A percentile compares a stretch with the other conserved stretches of the same genome.
These are phyloP conservation scores for Lonicera japonica DNA, from an alignment of 129 eudicot species.

Conservation along the genomic window DNA sequence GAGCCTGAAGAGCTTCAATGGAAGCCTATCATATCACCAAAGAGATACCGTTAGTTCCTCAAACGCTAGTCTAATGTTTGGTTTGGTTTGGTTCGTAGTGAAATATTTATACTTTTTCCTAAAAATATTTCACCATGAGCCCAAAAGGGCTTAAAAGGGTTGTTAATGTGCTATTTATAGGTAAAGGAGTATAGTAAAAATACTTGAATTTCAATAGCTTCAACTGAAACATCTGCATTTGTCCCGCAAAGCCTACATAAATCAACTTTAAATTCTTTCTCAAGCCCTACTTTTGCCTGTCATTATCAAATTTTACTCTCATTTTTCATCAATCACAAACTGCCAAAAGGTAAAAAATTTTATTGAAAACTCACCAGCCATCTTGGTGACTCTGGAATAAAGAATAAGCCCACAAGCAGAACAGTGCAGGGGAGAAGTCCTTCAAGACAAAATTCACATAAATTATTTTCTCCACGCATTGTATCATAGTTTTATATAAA, in stretches of 20 bases:
- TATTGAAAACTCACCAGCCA: constrained; percentile 19
- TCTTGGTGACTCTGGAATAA: constrained; percentile 93
- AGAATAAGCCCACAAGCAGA: constrained; percentile 53
- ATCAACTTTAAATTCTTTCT: constrained; percentile 47
- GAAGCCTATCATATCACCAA: constrained; percentile 48
- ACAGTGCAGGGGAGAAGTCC: too few species aligned
- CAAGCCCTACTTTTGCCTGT: constrained; percentile 68
- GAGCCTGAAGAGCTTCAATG: constrained; percentile 39
- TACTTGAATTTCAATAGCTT: constrained; percentile 70
- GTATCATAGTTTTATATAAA: too few species aligned
- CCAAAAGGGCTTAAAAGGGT: too few species aligned
- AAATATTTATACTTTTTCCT: too few species aligned
- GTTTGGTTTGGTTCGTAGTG: too few species aligned
- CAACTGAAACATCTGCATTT: constrained; percentile 55
- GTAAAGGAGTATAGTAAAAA: not conserved
- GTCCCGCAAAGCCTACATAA: constrained; percentile 65
- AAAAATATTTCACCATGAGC: too few species aligned
- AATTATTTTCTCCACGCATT: not conserved
- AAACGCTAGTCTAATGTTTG: not conserved
- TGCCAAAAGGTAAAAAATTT: too few species aligned
- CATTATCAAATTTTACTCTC: not conserved
- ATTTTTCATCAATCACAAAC: not conserved
- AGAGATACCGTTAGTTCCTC: constrained; percentile 3
- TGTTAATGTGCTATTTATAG: too few species aligned
- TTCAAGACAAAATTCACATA: constrained; percentile 15